Conservation (phyloP, 257 asterid genomes). For the Solanum tarapatanum region DNA sequence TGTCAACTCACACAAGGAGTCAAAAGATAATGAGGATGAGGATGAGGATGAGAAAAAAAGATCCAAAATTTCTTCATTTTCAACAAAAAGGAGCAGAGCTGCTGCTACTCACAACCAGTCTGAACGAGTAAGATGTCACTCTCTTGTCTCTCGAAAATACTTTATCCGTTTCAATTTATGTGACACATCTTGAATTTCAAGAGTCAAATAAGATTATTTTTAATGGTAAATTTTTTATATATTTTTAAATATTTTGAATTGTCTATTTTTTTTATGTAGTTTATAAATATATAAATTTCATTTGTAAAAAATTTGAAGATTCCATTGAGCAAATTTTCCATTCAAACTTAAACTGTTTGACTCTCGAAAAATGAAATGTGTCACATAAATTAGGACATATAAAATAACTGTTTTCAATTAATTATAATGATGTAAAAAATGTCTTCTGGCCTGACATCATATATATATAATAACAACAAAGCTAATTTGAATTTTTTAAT, state of each 20-base stretch:
- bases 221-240: no score
- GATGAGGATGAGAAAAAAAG: conserved; percentile 23
- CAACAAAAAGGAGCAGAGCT: conserved; percentile 58
- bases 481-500: not conserved
- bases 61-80: conserved; percentile 30
- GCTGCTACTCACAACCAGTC: conserved; percentile 79
- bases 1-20: conserved; percentile 18
- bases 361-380: no score
- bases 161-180: no score
- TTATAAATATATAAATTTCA: no score
- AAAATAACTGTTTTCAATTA: not conserved
- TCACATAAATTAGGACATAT: no score
- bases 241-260: no score
- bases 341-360: no score
- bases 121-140: conserved; percentile 42
- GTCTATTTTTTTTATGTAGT: no score
- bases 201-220: no score
- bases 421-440: not conserved
- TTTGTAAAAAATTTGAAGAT: no score
- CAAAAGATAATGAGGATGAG: conserved; percentile 13
- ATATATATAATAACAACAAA: not conserved
- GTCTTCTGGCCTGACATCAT: not conserved
- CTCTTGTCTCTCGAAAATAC: not conserved
- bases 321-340: no score
- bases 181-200: no score